Evolutionary conservation across 163 green algal species (phyloP), one percentile per base, ranked within the genome.

Genomic region (Prototheca stagnorum): DNA sequence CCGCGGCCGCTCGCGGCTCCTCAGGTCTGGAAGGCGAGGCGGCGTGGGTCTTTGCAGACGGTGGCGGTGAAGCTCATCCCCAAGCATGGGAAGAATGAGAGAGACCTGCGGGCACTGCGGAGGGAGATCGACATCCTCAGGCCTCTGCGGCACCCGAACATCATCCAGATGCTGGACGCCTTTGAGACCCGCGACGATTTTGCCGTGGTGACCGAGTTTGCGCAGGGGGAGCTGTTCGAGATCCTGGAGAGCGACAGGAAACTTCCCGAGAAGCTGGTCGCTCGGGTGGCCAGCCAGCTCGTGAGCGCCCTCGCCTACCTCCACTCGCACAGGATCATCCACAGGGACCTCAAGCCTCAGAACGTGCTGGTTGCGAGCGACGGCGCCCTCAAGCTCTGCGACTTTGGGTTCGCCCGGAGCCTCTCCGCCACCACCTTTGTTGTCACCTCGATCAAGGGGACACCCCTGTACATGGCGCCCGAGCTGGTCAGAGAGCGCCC

Each of bases 381-480:
- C 24, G 81, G 81, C 26, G 59, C 67, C 0, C 82, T 99, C 20
- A 97, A 99, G 74, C 79, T 99, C 14, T 98, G 90, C 62, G 90
- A 99, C 65, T 99, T 99, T 79, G 90, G 90, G n/a, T 99, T 99
- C 70, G 90, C 90, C 4, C 70, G 90, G 2, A 84, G 85, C 34
- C 94, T 97, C 80, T 82, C 64, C 41, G 72, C 53, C 51, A 86
- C 85, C 60, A 96, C 90, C 16, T 84, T 95, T 70, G 77, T 95
- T 46, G 61, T 95, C 21, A 95, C 84, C 2, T 88, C 70, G 44
- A 94, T 96, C 57, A 97, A 98, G 77, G 89, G 90, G 49, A 98
- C 90, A 26, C 90, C 90, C 5, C 70, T 98, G 31, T 98, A 99
- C 81, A 99, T 99, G 90, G 90, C 90, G 7, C 90, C 90, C n/a